phyloP scores from a whole-genome alignment of 1,284 basidiomycete species.

The Microbotryum scabiosae region DNA sequence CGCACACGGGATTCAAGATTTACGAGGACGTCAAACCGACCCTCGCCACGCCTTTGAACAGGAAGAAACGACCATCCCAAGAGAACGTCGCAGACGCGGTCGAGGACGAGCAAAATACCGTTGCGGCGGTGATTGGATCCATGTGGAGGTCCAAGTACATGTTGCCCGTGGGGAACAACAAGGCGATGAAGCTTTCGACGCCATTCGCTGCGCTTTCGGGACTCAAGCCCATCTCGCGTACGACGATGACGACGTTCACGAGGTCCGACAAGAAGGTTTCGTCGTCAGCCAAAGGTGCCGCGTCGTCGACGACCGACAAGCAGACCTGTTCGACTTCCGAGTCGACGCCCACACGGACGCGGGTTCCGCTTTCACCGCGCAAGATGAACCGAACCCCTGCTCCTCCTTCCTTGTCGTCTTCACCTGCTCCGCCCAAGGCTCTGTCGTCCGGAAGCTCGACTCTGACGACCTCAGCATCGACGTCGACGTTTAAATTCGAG shows the following conservation, averaged over 20 bases:
- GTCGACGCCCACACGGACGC: not conserved
- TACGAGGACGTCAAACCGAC: not conserved
- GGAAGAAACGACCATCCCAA: not conserved
- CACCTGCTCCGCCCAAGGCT: not conserved
- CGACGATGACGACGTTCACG: not conserved
- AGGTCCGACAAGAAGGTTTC: not conserved
- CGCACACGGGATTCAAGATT: not conserved
- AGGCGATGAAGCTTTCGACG: not conserved
- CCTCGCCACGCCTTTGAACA: not conserved
- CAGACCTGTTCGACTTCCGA: not conserved
- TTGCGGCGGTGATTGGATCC: not conserved
- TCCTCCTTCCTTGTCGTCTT: not conserved
- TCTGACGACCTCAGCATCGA: not conserved
- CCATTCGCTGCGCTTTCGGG: not conserved
- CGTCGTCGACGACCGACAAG: not conserved
- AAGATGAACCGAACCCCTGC: not conserved
- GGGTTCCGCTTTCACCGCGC: not conserved
- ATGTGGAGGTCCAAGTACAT: not conserved
- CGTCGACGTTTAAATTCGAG: not conserved
- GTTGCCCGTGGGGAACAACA: not conserved
- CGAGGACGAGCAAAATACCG: not conserved
- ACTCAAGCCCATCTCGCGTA: too few relatives aligned
- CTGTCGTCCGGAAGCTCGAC: not conserved
- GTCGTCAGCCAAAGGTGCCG: not conserved
- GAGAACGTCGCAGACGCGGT: constrained; percentile 1